Evolutionary conservation across 768 basidiomycete genomes (phyloP).

Genomic region (Aureoboletus auriporus): DNA sequence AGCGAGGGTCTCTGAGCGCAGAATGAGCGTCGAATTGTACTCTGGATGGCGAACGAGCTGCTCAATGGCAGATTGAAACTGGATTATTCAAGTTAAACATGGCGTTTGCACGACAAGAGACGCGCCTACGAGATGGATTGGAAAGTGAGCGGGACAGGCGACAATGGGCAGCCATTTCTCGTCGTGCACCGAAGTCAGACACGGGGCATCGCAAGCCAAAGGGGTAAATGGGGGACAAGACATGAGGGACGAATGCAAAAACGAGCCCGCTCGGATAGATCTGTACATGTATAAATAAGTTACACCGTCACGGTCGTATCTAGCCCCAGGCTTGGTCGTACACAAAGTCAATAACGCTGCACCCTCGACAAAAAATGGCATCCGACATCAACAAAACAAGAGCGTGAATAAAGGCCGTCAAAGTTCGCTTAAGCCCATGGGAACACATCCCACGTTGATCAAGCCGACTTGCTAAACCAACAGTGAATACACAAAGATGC

Average conservation of each 20-base stretch:
- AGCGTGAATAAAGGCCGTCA: conserved; percentile 12
- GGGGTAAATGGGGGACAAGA: conserved; percentile 22
- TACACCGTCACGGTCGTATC: conserved; percentile 4
- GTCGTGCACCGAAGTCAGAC: background rate
- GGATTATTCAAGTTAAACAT: background rate
- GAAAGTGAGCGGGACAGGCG: conserved; percentile 39
- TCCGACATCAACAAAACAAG: conserved; percentile 23
- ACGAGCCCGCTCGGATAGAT: conserved; percentile 9
- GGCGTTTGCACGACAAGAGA: background rate
- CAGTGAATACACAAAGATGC: background rate
- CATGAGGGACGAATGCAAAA: background rate
- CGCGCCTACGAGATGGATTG: conserved; percentile 38
- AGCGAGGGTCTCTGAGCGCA: conserved; percentile 71
- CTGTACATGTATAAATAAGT: conserved; percentile 8
- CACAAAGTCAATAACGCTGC: conserved; percentile 5
- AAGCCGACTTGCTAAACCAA: conserved; percentile 15
- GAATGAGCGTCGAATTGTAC: conserved; percentile 86
- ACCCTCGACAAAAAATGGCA: conserved; percentile 14
- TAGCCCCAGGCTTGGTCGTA: background rate
- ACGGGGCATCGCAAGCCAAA: conserved; percentile 11
- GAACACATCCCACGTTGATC: conserved; percentile 24
- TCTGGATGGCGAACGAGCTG: conserved; percentile 87
- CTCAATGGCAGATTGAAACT: conserved; percentile 73
- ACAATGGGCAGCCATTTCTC: conserved; percentile 34
- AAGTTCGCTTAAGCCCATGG: conserved; percentile 5